Base-by-base conservation (phyloP, 345 rosid genomes). In the Hevea brasiliensis region DNA sequence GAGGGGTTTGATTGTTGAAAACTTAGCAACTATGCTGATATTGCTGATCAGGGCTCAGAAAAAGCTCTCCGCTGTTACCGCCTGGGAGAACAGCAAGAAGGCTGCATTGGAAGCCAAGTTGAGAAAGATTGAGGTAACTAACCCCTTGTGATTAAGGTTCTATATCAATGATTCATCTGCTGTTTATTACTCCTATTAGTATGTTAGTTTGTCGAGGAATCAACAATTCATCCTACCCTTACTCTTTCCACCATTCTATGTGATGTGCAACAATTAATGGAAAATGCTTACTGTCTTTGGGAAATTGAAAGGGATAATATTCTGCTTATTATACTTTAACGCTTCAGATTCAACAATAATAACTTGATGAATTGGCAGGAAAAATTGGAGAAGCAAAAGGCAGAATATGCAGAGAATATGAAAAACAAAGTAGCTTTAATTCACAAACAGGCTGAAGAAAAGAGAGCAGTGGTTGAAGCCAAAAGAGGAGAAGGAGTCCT, bases 31-130 rank as follows among this genome's bases (percentile, higher is more conserved):
- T 54, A 55, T 47, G 59, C 8, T 29, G 13, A 51, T 67, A 1
- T 44, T 66, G 27, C 45, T 77, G 77, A 58, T 72, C 87, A 95
- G 99, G 83, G 89, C 98, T 53, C 91, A 91, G 83, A 95, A 91
- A 82, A 90, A 89, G 81, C 71, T 85, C 2, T 87, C 94, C 11
- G 84, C 67, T 57, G 85, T 92, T 68, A 60, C 72, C 62, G 88
- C 99, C 27, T 87, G 98, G 99, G 99, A 95, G 80, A 93, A 88
- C 82, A 90, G 83, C 82, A 88, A 89, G 87, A 92, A 87, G 70
- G 97, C 97, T 54, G 83, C 88, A 54, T 29, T 78, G 40, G 99
- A 93, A 84, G 92, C 97, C 10, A 76, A 88, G 66, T 88, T 95
- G 24, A 87, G 71, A 82, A 91, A 86, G 83, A 85, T 77, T 3